Conservation (phyloP, 2,329 filamentous ascomycete species). For the Penicillium rolfsii region DNA sequence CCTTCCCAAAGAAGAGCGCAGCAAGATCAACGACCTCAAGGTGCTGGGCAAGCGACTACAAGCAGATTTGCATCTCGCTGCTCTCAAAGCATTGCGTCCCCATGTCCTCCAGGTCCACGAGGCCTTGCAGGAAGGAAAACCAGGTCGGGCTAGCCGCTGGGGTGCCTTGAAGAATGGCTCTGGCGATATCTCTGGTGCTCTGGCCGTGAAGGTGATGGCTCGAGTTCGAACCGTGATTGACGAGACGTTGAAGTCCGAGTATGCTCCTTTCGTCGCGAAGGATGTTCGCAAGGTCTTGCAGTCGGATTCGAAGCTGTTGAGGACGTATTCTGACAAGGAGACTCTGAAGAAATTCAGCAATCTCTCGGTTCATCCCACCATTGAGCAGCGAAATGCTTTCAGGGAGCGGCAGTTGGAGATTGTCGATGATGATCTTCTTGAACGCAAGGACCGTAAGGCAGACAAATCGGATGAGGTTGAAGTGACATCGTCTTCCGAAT, state of each 20-base stretch:
- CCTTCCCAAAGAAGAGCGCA: constrained; percentile 24
- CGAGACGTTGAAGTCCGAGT: constrained; percentile 35
- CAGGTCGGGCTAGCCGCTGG: constrained; percentile 11
- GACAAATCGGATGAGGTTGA: background rate
- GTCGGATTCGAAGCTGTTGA: constrained; percentile 33
- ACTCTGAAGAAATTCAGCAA: constrained; percentile 21
- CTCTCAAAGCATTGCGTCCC: constrained; percentile 33
- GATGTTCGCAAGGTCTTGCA: constrained; percentile 28
- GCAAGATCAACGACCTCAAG: constrained; percentile 22
- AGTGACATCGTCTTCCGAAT: background rate
- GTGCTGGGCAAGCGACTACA: constrained; percentile 33
- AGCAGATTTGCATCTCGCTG: constrained; percentile 29
- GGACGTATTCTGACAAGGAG: constrained; percentile 35
- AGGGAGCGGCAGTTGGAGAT: constrained; percentile 17
- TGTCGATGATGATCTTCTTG: constrained; percentile 1
- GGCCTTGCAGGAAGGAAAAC: constrained; percentile 29
- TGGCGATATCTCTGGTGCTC: constrained; percentile 30
- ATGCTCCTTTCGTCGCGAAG: constrained; percentile 30
- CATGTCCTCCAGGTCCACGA: constrained; percentile 34
- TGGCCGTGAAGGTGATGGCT: constrained; percentile 29
- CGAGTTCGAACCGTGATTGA: constrained; percentile 42
- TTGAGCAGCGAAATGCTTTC: constrained; percentile 28
- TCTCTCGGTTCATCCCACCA: constrained; percentile 28
- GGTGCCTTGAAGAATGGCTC: constrained; percentile 17
- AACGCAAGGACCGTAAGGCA: background rate